A percentile compares a stretch with the other conserved stretches of the same genome.
phyloP scores from a whole-genome alignment of 148 eudicot species.

The Dianthus caryophyllus region DNA sequence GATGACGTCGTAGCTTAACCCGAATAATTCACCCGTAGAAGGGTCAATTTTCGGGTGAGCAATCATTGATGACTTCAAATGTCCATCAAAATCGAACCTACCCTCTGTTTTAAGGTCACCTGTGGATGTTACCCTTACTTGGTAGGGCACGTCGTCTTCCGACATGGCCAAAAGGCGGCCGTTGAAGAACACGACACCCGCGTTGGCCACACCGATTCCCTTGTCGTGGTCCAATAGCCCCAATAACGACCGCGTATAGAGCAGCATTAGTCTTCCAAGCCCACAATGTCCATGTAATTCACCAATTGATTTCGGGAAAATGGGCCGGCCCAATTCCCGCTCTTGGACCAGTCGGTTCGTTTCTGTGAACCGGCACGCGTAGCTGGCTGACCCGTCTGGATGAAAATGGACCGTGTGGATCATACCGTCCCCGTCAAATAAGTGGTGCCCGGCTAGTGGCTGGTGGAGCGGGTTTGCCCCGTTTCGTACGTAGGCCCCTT shows the following conservation, averaged over 20 bases:
- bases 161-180: slow-evolving; percentile 67
- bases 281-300: slow-evolving; percentile 76
- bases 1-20: slow-evolving; percentile 62
- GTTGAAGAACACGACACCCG: slow-evolving; percentile 64
- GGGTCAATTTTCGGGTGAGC: slow-evolving; percentile 87
- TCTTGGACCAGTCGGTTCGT: slow-evolving; percentile 61
- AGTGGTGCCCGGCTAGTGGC: slow-evolving; percentile 63
- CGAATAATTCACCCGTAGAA: slow-evolving; percentile 38
- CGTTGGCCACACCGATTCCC: slow-evolving; percentile 79
- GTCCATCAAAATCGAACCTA: slow-evolving; percentile 45
- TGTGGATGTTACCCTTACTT: slow-evolving; percentile 34
- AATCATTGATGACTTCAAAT: slow-evolving; percentile 52
- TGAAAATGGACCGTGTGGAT: slow-evolving; percentile 52
- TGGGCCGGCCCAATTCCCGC: slow-evolving; percentile 42
- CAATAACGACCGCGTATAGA: slow-evolving; percentile 45
- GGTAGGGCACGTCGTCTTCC: slow-evolving; percentile 73
- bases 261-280: slow-evolving; percentile 44
- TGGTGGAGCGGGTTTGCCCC: slow-evolving; percentile 64
- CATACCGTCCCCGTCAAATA: slow-evolving; percentile 90
- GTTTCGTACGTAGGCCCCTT: slow-evolving; percentile 64
- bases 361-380: slow-evolving; percentile 71
- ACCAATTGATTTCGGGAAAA: slow-evolving; percentile 72
- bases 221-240: slow-evolving; percentile 38
- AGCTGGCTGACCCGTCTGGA: slow-evolving; percentile 33
- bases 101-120: slow-evolving; percentile 68